Evolutionary conservation across 768 basidiomycete species (phyloP).

Genomic region (Lactarius hatsudake): DNA sequence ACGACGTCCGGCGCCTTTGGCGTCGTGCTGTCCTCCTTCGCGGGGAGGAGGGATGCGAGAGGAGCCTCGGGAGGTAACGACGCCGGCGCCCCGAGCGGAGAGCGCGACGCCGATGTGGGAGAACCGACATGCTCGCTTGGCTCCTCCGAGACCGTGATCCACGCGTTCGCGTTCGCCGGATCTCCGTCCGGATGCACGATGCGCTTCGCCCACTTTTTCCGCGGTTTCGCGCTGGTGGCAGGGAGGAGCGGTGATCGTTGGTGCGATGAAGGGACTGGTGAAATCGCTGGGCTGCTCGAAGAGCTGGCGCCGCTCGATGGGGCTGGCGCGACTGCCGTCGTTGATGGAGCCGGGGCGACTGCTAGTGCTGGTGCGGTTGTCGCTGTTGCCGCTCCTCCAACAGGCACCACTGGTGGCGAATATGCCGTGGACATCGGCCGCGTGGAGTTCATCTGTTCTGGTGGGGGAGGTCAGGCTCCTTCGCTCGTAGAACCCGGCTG

Average conservation of each 20-base stretch:
- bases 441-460: conserved; percentile 50
- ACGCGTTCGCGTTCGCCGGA: conserved; percentile 37
- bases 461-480: conserved; percentile 49
- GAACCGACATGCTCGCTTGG: neutral
- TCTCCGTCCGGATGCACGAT: conserved; percentile 75
- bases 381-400: conserved; percentile 38
- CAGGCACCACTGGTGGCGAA: conserved; percentile 61
- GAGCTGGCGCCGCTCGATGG: conserved; percentile 20
- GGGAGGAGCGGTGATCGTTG: conserved; percentile 46
- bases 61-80: conserved; percentile 6
- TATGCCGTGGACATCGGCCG: conserved; percentile 48
- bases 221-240: conserved; percentile 44
- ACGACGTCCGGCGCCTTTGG: neutral
- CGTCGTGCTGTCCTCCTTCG: conserved; percentile 16
- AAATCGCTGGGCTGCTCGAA: conserved; percentile 32
- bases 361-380: neutral
- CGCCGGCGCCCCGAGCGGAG: conserved; percentile 13
- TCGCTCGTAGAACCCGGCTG: conserved; percentile 70
- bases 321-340: neutral
- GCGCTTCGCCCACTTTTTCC: conserved; percentile 60
- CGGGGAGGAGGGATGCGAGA: neutral
- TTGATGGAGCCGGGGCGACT: neutral
- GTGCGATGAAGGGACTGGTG: conserved; percentile 41
- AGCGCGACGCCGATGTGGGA: neutral
- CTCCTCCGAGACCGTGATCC: conserved; percentile 29